A percentile compares a stretch with the other conserved stretches of the same genome.
Evolutionary conservation across 1,284 basidiomycete species (phyloP).

Genomic region (Exobasidium rhododendri): DNA sequence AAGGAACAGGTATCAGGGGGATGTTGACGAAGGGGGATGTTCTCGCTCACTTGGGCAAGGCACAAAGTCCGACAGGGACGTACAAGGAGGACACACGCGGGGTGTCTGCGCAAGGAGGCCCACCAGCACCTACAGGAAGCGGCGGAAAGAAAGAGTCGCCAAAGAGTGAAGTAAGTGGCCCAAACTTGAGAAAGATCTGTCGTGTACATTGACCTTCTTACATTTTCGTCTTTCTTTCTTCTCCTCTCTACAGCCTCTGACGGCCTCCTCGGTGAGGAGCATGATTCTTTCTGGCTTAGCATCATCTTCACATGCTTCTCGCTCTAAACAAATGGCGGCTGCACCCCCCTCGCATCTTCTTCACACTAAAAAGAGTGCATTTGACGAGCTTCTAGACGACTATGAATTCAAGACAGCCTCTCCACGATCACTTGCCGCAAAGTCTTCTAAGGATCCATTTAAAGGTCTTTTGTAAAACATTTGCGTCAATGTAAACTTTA

Average conservation of each 20-base stretch:
- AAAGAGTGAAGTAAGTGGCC: background rate
- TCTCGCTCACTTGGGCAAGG: slow-evolving; percentile 54
- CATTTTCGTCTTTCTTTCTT: no score
- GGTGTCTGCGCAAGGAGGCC: slow-evolving; percentile 34
- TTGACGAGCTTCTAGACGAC: slow-evolving; percentile 6
- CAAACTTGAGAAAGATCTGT: background rate
- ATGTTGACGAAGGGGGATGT: slow-evolving; percentile 58
- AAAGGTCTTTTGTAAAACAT: slow-evolving; percentile 4
- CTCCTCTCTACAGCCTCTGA: slow-evolving; percentile 17
- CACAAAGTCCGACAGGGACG: slow-evolving; percentile 38
- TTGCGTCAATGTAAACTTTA: no score
- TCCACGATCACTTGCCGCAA: background rate
- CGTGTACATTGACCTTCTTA: background rate
- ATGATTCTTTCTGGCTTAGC: background rate
- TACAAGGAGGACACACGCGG: slow-evolving; percentile 33
- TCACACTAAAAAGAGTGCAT: background rate
- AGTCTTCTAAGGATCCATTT: background rate
- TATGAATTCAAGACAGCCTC: background rate
- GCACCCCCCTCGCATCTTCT: background rate
- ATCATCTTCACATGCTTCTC: background rate
- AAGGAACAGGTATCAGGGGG: slow-evolving; percentile 56
- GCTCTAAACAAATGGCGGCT: background rate
- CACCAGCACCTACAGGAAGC: background rate
- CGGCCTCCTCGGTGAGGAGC: background rate
- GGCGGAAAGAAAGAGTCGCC: background rate